Percentiles rank a stretch among this genome's conserved stretches.
These are phyloP conservation scores for Globomyces pollinis-pini DNA, from an alignment of 192 early-diverging fungal genomes.

Conservation along the genomic window DNA sequence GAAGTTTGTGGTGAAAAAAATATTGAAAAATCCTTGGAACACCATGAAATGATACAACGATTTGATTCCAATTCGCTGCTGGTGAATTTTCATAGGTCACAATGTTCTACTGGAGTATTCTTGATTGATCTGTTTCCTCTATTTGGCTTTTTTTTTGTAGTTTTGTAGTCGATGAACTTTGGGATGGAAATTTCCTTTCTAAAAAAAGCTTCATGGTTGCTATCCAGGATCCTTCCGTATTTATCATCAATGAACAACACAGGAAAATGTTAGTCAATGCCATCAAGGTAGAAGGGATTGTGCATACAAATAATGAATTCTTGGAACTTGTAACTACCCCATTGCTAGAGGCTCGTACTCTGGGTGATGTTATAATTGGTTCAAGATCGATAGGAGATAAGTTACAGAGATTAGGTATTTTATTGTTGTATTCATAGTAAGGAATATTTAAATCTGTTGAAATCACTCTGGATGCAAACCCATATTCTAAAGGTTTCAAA, in stretches of 20 bases:
- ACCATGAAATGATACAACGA: too few relatives aligned
- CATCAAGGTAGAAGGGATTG: conserved; percentile 24
- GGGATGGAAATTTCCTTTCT: too few relatives aligned
- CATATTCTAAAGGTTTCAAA: conserved; percentile 22
- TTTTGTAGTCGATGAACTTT: too few relatives aligned
- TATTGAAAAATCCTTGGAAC: background rate
- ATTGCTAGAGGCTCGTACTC: conserved; percentile 23
- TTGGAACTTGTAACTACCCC: conserved; percentile 21
- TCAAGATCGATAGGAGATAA: conserved; percentile 46
- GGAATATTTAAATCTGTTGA: conserved; percentile 65
- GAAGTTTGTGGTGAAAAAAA: background rate
- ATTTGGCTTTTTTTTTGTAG: too few relatives aligned
- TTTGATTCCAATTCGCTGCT: too few relatives aligned
- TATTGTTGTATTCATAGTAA: too few relatives aligned
- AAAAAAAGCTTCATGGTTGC: too few relatives aligned
- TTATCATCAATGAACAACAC: conserved; percentile 15
- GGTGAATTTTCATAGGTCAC: too few relatives aligned
- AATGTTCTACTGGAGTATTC: too few relatives aligned
- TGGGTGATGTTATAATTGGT: conserved; percentile 58
- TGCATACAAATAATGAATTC: conserved; percentile 20
- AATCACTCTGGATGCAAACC: conserved; percentile 57
- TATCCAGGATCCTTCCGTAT: background rate
- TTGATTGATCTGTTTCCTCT: too few relatives aligned
- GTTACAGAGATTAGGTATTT: conserved; percentile 50
- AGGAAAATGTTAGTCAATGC: conserved; percentile 16